A percentile compares a stretch with the other conserved stretches of the same genome.
phyloP scores from a whole-genome alignment of 1,284 basidiomycete species.

The Cystobasidium slooffiae region DNA sequence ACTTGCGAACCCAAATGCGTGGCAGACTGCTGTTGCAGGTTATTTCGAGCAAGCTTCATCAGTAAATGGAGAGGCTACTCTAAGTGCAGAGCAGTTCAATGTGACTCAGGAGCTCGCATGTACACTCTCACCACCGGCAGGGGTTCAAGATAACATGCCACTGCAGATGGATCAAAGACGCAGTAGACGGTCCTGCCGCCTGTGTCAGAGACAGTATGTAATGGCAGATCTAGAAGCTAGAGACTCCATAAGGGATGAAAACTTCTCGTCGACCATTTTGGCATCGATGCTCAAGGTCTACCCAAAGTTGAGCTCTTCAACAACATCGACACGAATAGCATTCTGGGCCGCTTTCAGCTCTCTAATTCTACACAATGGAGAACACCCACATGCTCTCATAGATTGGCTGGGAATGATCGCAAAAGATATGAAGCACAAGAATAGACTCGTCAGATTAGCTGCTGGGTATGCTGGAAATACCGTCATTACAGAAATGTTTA shows the following conservation, averaged over 20 bases:
- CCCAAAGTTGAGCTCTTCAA: background rate
- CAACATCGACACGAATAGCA: background rate
- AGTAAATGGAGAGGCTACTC: no score
- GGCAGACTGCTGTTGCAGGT: no score
- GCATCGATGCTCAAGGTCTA: background rate
- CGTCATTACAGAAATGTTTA: background rate
- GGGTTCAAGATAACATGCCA: no score
- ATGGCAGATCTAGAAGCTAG: conserved; percentile 1
- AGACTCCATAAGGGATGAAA: background rate
- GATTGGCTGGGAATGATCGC: background rate
- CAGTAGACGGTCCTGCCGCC: background rate
- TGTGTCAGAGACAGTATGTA: conserved; percentile 5
- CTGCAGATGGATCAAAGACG: no score
- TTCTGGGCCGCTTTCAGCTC: conserved; percentile 14
- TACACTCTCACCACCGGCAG: no score
- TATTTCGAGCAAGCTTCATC: no score
- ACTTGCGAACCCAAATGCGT: no score
- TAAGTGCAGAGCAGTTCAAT: no score
- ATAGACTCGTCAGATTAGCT: conserved; percentile 17
- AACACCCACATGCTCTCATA: background rate
- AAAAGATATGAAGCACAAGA: conserved; percentile 14
- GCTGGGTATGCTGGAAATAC: conserved; percentile 25
- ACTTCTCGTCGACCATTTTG: background rate
- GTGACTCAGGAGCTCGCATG: no score
- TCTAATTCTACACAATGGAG: background rate